These are phyloP conservation scores for Bipolaris victoriae DNA, from an alignment of 2,329 filamentous ascomycete species.

Conservation along the genomic window DNA sequence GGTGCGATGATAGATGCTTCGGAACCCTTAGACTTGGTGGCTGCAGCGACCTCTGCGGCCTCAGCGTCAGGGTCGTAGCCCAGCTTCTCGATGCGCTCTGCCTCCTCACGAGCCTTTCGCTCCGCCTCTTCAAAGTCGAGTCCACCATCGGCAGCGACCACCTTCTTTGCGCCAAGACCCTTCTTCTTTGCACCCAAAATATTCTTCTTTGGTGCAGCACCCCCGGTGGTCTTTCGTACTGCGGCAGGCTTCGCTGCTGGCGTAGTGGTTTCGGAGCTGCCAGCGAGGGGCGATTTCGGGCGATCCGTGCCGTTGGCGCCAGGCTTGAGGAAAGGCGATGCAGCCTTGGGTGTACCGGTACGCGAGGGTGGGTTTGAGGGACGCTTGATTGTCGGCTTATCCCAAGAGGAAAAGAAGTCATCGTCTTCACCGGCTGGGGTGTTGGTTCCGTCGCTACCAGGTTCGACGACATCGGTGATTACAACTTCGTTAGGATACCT, in stretches of 20 bases:
- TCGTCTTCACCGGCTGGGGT: conserved; percentile 87
- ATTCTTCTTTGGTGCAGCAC: conserved; percentile 76
- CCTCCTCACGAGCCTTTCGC: conserved; percentile 96
- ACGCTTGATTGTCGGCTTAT: conserved; percentile 95
- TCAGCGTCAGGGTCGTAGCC: conserved; percentile 95
- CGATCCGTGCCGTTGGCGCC: conserved; percentile 65
- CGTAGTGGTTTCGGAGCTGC: conserved; percentile 56
- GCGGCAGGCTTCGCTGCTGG: conserved; percentile 74
- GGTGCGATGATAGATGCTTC: conserved; percentile 72
- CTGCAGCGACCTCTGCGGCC: conserved; percentile 47
- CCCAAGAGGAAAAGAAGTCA: conserved; percentile 99
- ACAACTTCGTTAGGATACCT: conserved; percentile 87
- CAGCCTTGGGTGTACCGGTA: conserved; percentile 80
- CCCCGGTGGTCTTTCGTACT: conserved; percentile 74
- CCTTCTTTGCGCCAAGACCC: conserved; percentile 71
- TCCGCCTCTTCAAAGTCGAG: conserved; percentile 97
- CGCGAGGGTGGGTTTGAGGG: conserved; percentile 92
- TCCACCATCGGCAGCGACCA: conserved; percentile 65
- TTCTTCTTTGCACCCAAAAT: conserved; percentile 79
- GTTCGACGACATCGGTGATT: conserved; percentile 72
- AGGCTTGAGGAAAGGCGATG: conserved; percentile 88
- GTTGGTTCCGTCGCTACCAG: conserved; percentile 65
- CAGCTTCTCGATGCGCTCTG: conserved; percentile 91
- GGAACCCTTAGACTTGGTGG: conserved; percentile 49
- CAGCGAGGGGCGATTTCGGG: conserved; percentile 77